Percentiles rank a stretch among this genome's conserved stretches.
Conservation (phyloP, 176 grass and related monocot genomes). For the Rhynchospora pubera region DNA sequence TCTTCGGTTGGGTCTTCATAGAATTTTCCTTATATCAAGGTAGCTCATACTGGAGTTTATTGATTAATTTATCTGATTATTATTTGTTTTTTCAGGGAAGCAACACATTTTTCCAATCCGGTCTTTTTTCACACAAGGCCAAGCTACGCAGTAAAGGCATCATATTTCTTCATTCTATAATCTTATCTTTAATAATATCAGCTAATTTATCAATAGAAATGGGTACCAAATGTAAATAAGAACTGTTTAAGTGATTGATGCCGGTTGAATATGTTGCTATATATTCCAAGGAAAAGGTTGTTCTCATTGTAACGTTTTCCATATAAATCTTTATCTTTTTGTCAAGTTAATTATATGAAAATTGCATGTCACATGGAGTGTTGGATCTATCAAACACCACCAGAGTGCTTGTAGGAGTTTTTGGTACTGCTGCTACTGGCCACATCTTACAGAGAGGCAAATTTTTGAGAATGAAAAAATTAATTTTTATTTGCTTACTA, state of each 20-base stretch:
- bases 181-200: neutral
- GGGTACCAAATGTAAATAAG: too few species aligned
- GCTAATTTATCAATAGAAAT: too few species aligned
- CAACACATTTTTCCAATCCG: conserved; percentile 92
- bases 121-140: conserved; percentile 93
- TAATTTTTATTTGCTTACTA: neutral
- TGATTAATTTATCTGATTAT: neutral
- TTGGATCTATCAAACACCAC: conserved; percentile 84
- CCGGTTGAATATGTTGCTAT: too few species aligned
- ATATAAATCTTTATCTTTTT: conserved; percentile 2
- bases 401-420: conserved; percentile 87
- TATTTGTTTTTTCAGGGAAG: conserved; percentile 46
- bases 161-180: neutral
- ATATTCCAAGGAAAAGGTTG: neutral
- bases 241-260: too few species aligned
- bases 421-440: conserved; percentile 84
- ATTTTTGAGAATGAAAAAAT: neutral
- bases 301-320: neutral
- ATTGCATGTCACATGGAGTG: conserved; percentile 44
- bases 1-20: neutral
- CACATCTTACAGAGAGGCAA: conserved; percentile 81
- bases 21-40: neutral
- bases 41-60: neutral
- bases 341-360: conserved; percentile 7
- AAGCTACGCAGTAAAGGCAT: conserved; percentile 61